Base-by-base conservation (phyloP, 2,329 filamentous ascomycete species). In the Drechmeria coniospora region DNA sequence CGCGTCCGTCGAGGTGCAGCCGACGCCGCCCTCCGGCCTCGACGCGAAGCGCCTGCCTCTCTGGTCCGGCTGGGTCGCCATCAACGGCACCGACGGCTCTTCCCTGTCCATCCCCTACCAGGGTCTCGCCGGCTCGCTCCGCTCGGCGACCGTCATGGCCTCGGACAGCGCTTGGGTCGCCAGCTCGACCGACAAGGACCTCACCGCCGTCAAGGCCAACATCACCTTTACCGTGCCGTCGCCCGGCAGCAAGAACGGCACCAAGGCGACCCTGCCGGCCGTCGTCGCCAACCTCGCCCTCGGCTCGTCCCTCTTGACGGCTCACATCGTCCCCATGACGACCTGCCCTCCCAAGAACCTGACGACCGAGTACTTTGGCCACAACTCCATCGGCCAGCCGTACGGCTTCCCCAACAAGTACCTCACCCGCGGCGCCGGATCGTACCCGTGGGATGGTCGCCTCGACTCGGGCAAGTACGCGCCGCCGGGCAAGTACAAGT, bases 401-500 rank as follows among this genome's bases (percentile, higher is more conserved):
- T 43, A 46, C 10, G 47, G 42, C 14, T 61, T 57, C 26, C 65
- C 65, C 0, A 21, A 44, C 4, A 23, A 55, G 40, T 51, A 37
- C 36, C 36, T 32, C 19, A 32, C 44, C 6, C 46, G 49, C 32
- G 41, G 42, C 18, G 5, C 33, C 5, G 33, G 41, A 31, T 29
- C 37, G 5, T 21, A 45, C 5, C 28, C 32, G 0, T 72, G 62
- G 53, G 56, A 62, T 27, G 67, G 67, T 9, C 46, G 49, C 28
- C 45, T 71, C 5, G 48, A 49, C 0, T 54, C 60, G 8, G 64
- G 63, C 10, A 50, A 39, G 1, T 66, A 61, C 33, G 65, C 55
- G 2, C 57, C 63, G 0, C 49, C 53, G 0, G 67, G 66, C 8
- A 39, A 42, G 16, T 71, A 72, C 45, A 61, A 57, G 43, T 49